Evolutionary conservation across 2,329 filamentous ascomycete species (phyloP).

Genomic region (Colletotrichum tofieldiae): DNA sequence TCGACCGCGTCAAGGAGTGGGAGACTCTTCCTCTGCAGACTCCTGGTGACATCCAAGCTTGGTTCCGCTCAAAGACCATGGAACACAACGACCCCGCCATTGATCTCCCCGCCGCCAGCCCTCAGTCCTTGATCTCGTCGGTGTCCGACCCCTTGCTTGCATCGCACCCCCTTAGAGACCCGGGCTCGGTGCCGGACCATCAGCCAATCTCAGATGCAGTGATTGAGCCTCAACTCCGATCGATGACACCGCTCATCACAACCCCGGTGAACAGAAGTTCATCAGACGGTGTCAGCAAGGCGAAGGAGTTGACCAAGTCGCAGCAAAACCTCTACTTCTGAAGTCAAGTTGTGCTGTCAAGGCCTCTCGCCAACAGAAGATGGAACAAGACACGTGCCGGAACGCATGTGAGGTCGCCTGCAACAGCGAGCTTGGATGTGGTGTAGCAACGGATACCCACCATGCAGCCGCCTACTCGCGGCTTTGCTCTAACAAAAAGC

Average conservation of each 20-base stretch:
- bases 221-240: constrained; percentile 27
- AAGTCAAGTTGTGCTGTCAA: not conserved
- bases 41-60: constrained; percentile 43
- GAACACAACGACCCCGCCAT: not conserved
- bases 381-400: not conserved
- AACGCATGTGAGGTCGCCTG: not conserved
- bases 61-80: constrained; percentile 44
- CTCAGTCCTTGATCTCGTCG: constrained; percentile 12
- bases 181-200: not conserved
- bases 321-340: constrained; percentile 40
- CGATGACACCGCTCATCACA: constrained; percentile 21
- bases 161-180: constrained; percentile 1
- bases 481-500: constrained; percentile 19
- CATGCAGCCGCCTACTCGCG: constrained; percentile 28
- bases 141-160: constrained; percentile 7
- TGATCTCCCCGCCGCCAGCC: constrained; percentile 18
- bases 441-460: not conserved
- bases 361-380: not conserved
- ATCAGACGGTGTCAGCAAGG: constrained; percentile 27
- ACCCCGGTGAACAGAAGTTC: not conserved
- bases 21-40: constrained; percentile 46
- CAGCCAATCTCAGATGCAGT: not conserved
- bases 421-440: not conserved
- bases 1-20: constrained; percentile 50
- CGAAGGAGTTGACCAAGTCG: constrained; percentile 32